Evolutionary conservation across 31 red algal species (phyloP).

Genomic region (Bonnemaisonia californica): DNA sequence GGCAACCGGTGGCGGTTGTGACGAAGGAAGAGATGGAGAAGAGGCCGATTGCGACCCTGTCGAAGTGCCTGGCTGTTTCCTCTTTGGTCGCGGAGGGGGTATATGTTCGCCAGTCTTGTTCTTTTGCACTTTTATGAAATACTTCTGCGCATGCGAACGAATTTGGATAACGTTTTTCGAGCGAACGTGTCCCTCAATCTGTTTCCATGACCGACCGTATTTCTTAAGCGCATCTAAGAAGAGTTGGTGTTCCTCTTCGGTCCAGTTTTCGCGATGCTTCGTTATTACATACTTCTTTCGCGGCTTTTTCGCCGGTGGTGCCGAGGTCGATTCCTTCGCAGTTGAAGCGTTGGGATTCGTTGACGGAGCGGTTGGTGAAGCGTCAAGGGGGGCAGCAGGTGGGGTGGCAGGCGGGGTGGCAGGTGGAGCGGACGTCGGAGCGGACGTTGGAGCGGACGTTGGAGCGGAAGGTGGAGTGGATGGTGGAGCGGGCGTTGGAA

Average conservation of each 20-base stretch:
- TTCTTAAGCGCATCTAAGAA: slow-evolving; percentile 92
- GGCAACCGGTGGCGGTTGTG: slow-evolving; percentile 28
- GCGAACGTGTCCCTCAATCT: slow-evolving; percentile 87
- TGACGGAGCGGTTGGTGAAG: not conserved
- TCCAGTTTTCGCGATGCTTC: slow-evolving; percentile 94
- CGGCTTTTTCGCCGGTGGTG: slow-evolving; percentile 77
- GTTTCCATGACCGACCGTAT: slow-evolving; percentile 94
- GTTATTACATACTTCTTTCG: slow-evolving; percentile 95
- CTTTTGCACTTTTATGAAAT: slow-evolving; percentile 94
- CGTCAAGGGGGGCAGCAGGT: not conserved
- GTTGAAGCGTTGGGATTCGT: not conserved
- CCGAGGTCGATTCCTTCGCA: slow-evolving; percentile 1
- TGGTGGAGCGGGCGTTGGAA: not conserved
- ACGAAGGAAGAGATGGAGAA: slow-evolving; percentile 5
- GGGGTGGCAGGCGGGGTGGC: not conserved
- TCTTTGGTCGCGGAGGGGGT: slow-evolving; percentile 84
- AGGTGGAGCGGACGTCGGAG: not conserved
- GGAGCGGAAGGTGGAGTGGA: not conserved
- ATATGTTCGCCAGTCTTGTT: slow-evolving; percentile 88
- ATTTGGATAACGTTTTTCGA: slow-evolving; percentile 99
- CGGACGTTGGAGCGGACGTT: not conserved
- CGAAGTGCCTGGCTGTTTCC: slow-evolving; percentile 27
- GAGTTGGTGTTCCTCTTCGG: slow-evolving; percentile 86
- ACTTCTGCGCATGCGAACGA: slow-evolving; percentile 97
- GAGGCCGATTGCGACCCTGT: not conserved